Percentiles rank a stretch among this genome's conserved stretches.
Evolutionary conservation across 768 basidiomycete genomes (phyloP).

Genomic region (Tricholoma sp.): DNA sequence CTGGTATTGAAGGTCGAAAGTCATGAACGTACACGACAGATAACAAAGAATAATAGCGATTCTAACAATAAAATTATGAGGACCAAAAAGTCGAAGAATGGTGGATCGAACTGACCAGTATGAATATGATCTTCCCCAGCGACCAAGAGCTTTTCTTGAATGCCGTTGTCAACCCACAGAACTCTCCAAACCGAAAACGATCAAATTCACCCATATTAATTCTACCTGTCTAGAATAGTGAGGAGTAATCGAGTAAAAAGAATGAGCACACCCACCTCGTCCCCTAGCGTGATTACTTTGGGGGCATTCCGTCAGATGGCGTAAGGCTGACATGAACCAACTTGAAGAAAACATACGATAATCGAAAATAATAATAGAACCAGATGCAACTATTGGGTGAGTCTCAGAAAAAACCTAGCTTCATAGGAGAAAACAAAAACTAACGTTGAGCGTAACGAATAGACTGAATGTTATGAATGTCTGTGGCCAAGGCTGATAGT

Average conservation of each 20-base stretch:
- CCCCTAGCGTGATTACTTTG: conserved; percentile 46
- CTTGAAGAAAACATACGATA: conserved; percentile 36
- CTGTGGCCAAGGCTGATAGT: conserved; percentile 14
- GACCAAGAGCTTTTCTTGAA: conserved; percentile 50
- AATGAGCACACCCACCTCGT: conserved; percentile 34
- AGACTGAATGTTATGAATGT: conserved; percentile 32
- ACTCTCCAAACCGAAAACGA: neutral
- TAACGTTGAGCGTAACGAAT: conserved; percentile 41
- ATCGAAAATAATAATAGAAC: conserved; percentile 48
- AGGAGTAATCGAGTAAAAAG: conserved; percentile 1
- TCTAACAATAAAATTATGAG: conserved; percentile 26
- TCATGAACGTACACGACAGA: conserved; percentile 41
- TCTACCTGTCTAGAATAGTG: conserved; percentile 30
- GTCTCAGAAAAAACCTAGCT: neutral
- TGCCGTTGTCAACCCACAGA: neutral
- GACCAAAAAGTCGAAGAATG: neutral
- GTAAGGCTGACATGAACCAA: too few relatives aligned
- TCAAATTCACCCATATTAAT: conserved; percentile 47
- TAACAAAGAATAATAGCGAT: conserved; percentile 52
- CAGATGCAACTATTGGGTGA: conserved; percentile 40
- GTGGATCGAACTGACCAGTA: conserved; percentile 35
- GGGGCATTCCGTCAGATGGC: neutral
- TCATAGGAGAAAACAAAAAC: conserved; percentile 9
- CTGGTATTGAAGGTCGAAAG: neutral
- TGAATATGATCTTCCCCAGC: conserved; percentile 48